Conservation (phyloP, 345 rosid species). For the Leavenworthia alabamica region DNA sequence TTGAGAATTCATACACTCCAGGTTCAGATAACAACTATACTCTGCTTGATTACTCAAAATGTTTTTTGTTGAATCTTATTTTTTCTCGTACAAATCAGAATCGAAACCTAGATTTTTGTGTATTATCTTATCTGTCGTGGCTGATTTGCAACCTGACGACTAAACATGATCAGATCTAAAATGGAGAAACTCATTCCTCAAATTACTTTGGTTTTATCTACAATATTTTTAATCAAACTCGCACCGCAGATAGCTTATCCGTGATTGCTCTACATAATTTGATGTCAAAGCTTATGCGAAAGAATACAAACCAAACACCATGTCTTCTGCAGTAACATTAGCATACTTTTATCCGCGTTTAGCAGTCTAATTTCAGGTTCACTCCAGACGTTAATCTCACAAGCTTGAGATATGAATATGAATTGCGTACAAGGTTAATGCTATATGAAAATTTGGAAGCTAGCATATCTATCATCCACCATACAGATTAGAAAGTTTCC, state of each 20-base stretch:
- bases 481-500: not conserved
- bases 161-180: not conserved
- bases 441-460: not conserved
- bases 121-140: not conserved
- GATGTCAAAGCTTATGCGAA: not conserved
- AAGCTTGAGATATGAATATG: constrained; percentile 7
- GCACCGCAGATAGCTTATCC: not conserved
- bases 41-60: constrained; percentile 1
- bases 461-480: not conserved
- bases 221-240: constrained; percentile 1
- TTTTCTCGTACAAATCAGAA: not conserved
- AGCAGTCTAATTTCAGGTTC: constrained; percentile 5
- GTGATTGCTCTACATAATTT: not conserved
- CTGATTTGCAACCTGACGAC: not conserved
- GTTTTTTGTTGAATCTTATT: not conserved
- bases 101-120: constrained; percentile 16
- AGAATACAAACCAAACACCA: not conserved
- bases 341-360: not conserved
- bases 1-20: not conserved
- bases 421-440: constrained; percentile 3
- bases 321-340: not conserved
- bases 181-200: not conserved
- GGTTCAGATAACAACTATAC: not conserved
- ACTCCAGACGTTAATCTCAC: not conserved
- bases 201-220: not conserved